A percentile compares a stretch with the other conserved stretches of the same genome.
These are phyloP conservation scores for Ilyonectria destructans DNA, from an alignment of 2,329 filamentous ascomycete species.

Conservation along the genomic window DNA sequence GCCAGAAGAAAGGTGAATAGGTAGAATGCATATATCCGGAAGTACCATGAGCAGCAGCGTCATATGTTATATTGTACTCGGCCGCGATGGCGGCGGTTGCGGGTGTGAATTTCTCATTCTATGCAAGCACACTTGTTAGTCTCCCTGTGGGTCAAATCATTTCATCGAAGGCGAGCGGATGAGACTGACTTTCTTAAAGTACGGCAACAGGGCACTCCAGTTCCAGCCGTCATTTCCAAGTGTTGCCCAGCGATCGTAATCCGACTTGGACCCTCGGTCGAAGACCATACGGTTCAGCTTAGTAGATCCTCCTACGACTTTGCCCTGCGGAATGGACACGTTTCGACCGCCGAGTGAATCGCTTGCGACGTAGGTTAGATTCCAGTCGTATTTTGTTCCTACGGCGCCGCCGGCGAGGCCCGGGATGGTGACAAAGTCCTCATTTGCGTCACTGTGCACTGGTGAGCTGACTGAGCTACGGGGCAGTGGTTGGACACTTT, in stretches of 20 bases:
- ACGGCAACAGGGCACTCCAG: conserved; percentile 57
- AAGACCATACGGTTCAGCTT: conserved; percentile 60
- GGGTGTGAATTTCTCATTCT: conserved; percentile 42
- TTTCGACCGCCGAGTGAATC: conserved; percentile 35
- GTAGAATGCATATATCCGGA: conserved; percentile 38
- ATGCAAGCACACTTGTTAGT: not conserved
- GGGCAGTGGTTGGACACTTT: not conserved
- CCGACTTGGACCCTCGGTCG: conserved; percentile 55
- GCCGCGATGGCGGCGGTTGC: conserved; percentile 28
- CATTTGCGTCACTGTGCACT: conserved; percentile 31
- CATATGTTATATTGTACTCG: conserved; percentile 38
- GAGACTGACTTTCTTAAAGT: conserved; percentile 60
- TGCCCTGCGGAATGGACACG: conserved; percentile 43
- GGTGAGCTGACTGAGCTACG: not conserved
- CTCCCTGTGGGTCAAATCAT: not conserved
- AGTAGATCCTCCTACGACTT: conserved; percentile 60
- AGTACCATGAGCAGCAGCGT: conserved; percentile 35
- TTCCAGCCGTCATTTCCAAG: conserved; percentile 63
- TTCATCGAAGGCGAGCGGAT: accelerated
- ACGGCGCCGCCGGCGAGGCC: conserved; percentile 44
- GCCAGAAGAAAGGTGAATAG: conserved; percentile 46
- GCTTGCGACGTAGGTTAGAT: conserved; percentile 34
- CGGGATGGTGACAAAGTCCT: conserved; percentile 42
- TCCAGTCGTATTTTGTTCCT: conserved; percentile 47
- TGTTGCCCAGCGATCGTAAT: conserved; percentile 63